phyloP scores from a whole-genome alignment of 129 eudicot genomes.

The Lonicera japonica region DNA sequence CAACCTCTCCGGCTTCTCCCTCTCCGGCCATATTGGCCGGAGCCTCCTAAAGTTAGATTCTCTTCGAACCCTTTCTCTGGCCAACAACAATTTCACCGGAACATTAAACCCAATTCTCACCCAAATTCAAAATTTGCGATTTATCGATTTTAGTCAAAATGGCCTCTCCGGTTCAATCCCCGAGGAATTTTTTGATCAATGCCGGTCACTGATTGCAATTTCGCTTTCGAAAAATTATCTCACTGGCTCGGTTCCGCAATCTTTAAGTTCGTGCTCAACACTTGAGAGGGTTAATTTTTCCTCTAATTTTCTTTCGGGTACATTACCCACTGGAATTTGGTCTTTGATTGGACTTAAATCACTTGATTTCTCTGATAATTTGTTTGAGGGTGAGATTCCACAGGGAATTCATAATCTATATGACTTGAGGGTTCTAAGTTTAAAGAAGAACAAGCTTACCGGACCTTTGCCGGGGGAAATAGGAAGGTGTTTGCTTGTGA shows the following conservation, averaged over 20 bases:
- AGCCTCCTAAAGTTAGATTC: constrained; percentile 58
- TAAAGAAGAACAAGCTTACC: constrained; percentile 48
- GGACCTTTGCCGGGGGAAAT: constrained; percentile 74
- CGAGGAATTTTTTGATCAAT: constrained; percentile 54
- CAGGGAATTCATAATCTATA: constrained; percentile 49
- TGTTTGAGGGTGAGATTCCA: constrained; percentile 71
- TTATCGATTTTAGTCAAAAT: constrained; percentile 53
- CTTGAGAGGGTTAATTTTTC: constrained; percentile 54
- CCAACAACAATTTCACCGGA: constrained; percentile 76
- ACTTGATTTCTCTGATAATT: constrained; percentile 63
- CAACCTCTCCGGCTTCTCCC: constrained; percentile 44
- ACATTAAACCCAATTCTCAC: constrained; percentile 45
- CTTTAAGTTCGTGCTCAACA: constrained; percentile 55
- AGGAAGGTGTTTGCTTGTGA: constrained; percentile 59
- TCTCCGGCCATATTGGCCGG: constrained; percentile 73
- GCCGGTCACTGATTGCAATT: constrained; percentile 51
- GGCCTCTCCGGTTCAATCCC: constrained; percentile 55
- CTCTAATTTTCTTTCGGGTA: constrained; percentile 60
- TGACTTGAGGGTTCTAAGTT: constrained; percentile 48
- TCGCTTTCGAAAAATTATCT: constrained; percentile 58
- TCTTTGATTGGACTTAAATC: constrained; percentile 42
- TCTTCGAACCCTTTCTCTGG: constrained; percentile 51
- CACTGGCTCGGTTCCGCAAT: constrained; percentile 55
- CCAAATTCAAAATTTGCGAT: constrained; percentile 43
- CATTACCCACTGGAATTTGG: constrained; percentile 51